phyloP scores from a whole-genome alignment of 441 rosid genomes.

The Populus hybrid region DNA sequence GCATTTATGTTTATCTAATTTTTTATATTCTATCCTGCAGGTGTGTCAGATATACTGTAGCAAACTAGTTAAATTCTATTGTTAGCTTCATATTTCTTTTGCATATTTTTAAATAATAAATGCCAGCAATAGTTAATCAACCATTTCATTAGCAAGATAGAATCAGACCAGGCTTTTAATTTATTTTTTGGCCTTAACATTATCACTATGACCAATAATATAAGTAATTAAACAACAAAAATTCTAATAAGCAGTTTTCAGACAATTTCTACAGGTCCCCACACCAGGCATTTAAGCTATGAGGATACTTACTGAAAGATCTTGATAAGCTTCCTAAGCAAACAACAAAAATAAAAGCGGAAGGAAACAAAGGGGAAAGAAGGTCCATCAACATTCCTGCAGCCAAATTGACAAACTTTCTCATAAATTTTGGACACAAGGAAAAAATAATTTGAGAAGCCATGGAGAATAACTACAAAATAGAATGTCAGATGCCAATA shows the following conservation, averaged over 20 bases:
- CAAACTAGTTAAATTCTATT: not conserved
- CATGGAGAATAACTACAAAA: not conserved
- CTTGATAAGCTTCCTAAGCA: slow-evolving; percentile 96
- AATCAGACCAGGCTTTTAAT: not conserved
- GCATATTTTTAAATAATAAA: not conserved
- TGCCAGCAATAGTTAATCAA: not conserved
- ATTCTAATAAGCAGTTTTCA: not conserved
- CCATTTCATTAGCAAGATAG: not conserved
- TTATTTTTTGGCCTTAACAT: not conserved
- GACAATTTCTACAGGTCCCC: not conserved
- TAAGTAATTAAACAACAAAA: not conserved
- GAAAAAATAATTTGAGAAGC: not conserved
- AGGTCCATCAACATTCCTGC: slow-evolving; percentile 99
- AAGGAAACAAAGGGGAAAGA: slow-evolving; percentile 87
- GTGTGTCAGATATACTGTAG: not conserved
- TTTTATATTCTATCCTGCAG: not conserved
- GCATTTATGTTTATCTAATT: not conserved
- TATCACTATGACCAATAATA: not conserved
- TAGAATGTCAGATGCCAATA: not conserved
- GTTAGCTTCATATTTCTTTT: not conserved
- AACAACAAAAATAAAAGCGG: slow-evolving; percentile 77
- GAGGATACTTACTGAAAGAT: slow-evolving; percentile 73
- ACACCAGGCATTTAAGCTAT: slow-evolving; percentile 2
- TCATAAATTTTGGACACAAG: slow-evolving; percentile 7
- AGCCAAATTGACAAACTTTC: slow-evolving; percentile 20